Evolutionary conservation across 345 rosid species (phyloP), one percentile per base, ranked within the genome.

Genomic region (Orychophragmus violaceus): DNA sequence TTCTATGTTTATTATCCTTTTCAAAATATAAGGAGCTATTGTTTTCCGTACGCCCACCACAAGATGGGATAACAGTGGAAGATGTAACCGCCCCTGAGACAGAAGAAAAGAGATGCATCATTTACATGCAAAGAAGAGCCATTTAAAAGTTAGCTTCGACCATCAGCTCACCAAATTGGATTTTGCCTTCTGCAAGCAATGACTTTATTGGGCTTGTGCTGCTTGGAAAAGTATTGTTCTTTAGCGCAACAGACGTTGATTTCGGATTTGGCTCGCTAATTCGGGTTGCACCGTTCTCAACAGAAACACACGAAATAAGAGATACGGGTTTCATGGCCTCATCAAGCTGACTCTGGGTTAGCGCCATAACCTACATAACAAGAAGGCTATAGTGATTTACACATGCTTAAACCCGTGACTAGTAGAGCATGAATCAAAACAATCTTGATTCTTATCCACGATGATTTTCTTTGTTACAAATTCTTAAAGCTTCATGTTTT

Each of bases 121-220:
- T 27, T 52, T 23, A n/a, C 18, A 21, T 61, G 63, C 45, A 46
- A 45, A 35, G 41, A 25, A 23, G 35, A 51, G 19, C 18, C 63
- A 42, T 2, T 53, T 33, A 18, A 33, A 53, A 66, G 85, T 17
- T 84, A 81, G 49, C 62, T 45, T 18, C 21, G 17, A 14, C 37
- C 46, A 70, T 63, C 68, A 57, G 66, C 90, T 70, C 80, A 95
- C 97, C 99, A 69, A 95, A 91, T 75, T 95, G 97, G 81, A 95
- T 91, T 76, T 89, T 95, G 72, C 90, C 95, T 74, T 97, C 99
- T 1, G 90, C 91, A 68, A 94, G 96, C 70, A 90, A 80, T 63
- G 97, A 88, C 68, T 83, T 84, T 53, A 90, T 70, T 72, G 96
- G 94, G 74, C 84, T 83, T 16, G 86, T 75, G 64, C 81, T 52